phyloP scores from a whole-genome alignment of 495 filamentous ascomycete genomes.

The Cercophora samala region DNA sequence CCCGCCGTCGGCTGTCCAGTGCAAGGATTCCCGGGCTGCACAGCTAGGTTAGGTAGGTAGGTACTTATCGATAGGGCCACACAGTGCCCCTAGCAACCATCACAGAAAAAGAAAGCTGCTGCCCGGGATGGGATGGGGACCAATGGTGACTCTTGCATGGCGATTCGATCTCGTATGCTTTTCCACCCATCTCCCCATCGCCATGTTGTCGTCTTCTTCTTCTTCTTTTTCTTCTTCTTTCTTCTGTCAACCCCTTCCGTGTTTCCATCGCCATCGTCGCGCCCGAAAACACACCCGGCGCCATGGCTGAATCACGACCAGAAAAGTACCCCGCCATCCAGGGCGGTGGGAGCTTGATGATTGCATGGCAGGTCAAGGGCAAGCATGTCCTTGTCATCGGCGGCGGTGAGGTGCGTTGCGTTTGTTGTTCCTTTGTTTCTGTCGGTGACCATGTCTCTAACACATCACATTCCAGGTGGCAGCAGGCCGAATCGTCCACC shows the following conservation, averaged over 20 bases:
- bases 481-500: conserved; percentile 85
- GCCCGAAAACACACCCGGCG: neutral
- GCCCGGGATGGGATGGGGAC: too few relatives aligned
- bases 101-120: neutral
- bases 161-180: neutral
- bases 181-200: neutral
- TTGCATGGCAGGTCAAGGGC: conserved; percentile 89
- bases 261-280: neutral
- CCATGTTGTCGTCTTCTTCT: conserved; percentile 6
- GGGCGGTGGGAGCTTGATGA: conserved; percentile 84
- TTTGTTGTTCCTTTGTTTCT: conserved; percentile 10
- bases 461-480: conserved; percentile 70
- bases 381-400: conserved; percentile 85
- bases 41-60: too few relatives aligned
- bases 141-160: neutral
- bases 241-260: neutral
- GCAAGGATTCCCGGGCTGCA: too few relatives aligned
- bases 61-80: conserved; percentile 7
- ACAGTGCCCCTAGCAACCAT: neutral
- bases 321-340: conserved; percentile 70
- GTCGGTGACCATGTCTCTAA: conserved; percentile 9
- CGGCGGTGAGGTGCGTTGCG: conserved; percentile 74
- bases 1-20: too few relatives aligned
- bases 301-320: conserved; percentile 46
- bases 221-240: too few relatives aligned